A percentile compares a stretch with the other conserved stretches of the same genome.
Evolutionary conservation across 805 yeast species (phyloP).

Genomic region (Teunomyces cretensis): DNA sequence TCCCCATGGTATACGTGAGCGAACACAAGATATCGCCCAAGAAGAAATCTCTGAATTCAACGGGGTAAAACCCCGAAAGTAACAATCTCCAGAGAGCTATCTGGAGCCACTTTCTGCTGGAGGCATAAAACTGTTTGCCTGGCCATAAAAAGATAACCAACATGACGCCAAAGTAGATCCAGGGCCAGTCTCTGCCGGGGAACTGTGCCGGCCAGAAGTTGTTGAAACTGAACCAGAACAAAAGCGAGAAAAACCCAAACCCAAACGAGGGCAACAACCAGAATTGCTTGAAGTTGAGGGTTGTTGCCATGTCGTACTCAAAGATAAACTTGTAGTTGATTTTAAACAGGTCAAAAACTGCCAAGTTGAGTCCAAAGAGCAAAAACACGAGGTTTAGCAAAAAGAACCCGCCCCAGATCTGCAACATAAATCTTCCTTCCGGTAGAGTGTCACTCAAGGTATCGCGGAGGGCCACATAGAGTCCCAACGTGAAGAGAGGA

Average conservation of each 20-base stretch:
- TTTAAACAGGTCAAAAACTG: constrained; percentile 69
- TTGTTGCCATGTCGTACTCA: constrained; percentile 73
- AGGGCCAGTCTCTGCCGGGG: constrained; percentile 76
- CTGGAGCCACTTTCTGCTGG: constrained; percentile 78
- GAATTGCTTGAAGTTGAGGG: constrained; percentile 64
- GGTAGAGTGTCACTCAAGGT: constrained; percentile 41
- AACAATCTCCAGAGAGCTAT: constrained; percentile 69
- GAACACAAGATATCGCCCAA: constrained; percentile 90
- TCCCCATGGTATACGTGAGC: constrained; percentile 83
- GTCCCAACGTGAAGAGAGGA: constrained; percentile 63
- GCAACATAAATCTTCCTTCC: constrained; percentile 64
- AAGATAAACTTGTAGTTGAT: constrained; percentile 91
- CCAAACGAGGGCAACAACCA: constrained; percentile 62
- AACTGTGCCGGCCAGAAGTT: constrained; percentile 61
- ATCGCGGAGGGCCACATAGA: constrained; percentile 50
- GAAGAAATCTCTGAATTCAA: constrained; percentile 92
- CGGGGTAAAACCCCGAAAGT: constrained; percentile 87
- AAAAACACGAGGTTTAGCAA: constrained; percentile 58
- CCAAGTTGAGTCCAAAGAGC: constrained; percentile 67
- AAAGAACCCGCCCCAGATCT: constrained; percentile 92
- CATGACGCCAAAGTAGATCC: constrained; percentile 63
- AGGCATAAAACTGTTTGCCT: constrained; percentile 49
- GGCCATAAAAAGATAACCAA: constrained; percentile 60
- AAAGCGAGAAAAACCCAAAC: constrained; percentile 54
- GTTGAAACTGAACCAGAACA: constrained; percentile 75